Conservation (phyloP, 768 basidiomycete species). For the Ephemerocybe angulata region DNA sequence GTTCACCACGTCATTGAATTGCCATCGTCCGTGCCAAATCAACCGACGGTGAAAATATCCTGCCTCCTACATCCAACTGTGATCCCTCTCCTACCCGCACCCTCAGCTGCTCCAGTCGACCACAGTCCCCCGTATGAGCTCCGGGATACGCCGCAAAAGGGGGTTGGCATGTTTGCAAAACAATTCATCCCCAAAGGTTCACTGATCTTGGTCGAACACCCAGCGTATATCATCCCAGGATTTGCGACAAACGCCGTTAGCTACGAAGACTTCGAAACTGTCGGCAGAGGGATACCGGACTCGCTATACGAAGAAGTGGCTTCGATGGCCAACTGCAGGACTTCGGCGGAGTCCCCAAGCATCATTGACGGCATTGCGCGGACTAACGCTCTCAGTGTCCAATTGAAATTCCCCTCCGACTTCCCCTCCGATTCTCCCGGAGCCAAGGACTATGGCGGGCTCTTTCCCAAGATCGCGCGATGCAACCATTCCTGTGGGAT, state of each 20-base stretch:
- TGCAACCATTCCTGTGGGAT: constrained; percentile 48
- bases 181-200: constrained; percentile 29
- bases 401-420: constrained; percentile 22
- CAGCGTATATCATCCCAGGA: constrained; percentile 36
- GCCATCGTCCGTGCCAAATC: not conserved
- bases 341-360: constrained; percentile 28
- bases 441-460: constrained; percentile 34
- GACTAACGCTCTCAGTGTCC: constrained; percentile 40
- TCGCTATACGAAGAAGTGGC: constrained; percentile 25
- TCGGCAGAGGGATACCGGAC: constrained; percentile 27
- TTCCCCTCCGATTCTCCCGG: not conserved
- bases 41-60: constrained; percentile 4
- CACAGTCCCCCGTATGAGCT: constrained; percentile 19
- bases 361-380: constrained; percentile 40
- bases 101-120: not conserved
- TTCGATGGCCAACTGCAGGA: constrained; percentile 30
- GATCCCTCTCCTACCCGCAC: constrained; percentile 4
- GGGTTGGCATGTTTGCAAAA: constrained; percentile 35
- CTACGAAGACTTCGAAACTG: constrained; percentile 23
- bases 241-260: constrained; percentile 21
- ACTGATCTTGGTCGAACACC: constrained; percentile 37
- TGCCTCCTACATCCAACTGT: constrained; percentile 7
- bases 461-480: constrained; percentile 39
- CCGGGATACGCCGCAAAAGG: constrained; percentile 28
- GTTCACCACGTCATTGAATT: constrained; percentile 4